Evolutionary conservation across 345 rosid species (phyloP), one percentile per base, ranked within the genome.

Genomic region (Syzygium jambos): DNA sequence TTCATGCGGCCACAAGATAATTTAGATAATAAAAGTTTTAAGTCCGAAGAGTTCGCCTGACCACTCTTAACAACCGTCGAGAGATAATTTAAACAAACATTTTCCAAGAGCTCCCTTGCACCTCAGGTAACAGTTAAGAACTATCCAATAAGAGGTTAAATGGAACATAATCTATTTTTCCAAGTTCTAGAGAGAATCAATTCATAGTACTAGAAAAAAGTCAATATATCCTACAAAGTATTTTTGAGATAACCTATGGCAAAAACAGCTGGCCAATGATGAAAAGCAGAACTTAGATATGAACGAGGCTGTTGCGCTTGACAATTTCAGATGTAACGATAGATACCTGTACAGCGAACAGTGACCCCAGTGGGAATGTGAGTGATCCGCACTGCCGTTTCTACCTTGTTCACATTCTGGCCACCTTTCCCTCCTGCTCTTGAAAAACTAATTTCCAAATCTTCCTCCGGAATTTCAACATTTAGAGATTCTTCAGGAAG

Each of bases 401-500:
- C 99, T 53, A 97, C 98, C 90, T 96, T 97, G 93, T 97, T 97
- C 30, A 97, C 99, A 90, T 96, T 97, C 92, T 97, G 99, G 51
- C 99, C 99, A 83, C 99, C 99, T 91, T 94, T 95, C 51, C 99
- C 99, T 87, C 99, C 99, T 2, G 99, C 99, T 92, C 99, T 94
- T 8, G 99, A 93, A 89, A 95, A 95, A 86, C 90, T 95, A 85
- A 93, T 93, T 84, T 97, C 99, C 46, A 97, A 94, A 84, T 96
- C 98, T 78, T 97, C 99, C 89, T 97, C 99, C 25, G 99, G 98
- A 90, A 97, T 87, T 89, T 97, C 98, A 78, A 94, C 93, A 73
- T 87, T 90, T 30, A 91, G 41, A 2, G 98, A 95, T 78, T 95
- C 98, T 88, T 96, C 98, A 3, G 97, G 99, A 88, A 96, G 94